Percentiles rank a stretch among this genome's conserved stretches.
Evolutionary conservation across 148 eudicot species (phyloP).

Genomic region (Rhododendron simsii): DNA sequence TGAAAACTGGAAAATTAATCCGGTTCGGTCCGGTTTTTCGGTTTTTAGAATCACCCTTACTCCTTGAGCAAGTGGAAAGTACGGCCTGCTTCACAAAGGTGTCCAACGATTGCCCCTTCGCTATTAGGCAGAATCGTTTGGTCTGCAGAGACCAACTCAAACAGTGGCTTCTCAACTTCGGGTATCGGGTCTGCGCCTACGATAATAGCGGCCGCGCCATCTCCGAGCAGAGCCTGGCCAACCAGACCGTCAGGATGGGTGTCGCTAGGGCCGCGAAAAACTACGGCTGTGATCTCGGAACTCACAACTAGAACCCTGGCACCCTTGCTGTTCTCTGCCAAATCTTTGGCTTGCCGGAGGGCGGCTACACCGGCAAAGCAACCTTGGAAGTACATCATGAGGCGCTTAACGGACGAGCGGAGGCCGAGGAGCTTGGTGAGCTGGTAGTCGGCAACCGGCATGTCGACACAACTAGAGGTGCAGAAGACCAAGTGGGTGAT

Average conservation of each 20-base stretch:
- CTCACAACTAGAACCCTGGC: constrained; percentile 33
- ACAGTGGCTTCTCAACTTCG: constrained; percentile 12
- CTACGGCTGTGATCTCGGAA: constrained; percentile 32
- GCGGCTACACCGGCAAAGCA: constrained; percentile 40
- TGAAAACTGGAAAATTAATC: too few species aligned
- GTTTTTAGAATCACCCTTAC: too few species aligned
- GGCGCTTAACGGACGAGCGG: constrained; percentile 30
- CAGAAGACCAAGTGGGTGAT: constrained; percentile 25
- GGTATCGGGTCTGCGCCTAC: constrained; percentile 27
- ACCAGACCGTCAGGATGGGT: constrained; percentile 27
- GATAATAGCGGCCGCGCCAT: constrained; percentile 28
- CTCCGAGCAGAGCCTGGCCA: constrained; percentile 33
- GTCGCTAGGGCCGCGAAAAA: constrained; percentile 33
- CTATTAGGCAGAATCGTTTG: constrained; percentile 34
- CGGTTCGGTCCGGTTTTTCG: too few species aligned
- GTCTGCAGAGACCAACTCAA: constrained; percentile 22
- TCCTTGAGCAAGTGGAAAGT: too few species aligned
- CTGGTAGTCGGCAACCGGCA: constrained; percentile 43
- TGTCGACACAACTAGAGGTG: constrained; percentile 26
- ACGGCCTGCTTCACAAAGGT: too few species aligned
- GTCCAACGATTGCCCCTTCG: constrained; percentile 19
- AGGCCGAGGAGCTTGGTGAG: constrained; percentile 40
- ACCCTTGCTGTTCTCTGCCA: constrained; percentile 37
- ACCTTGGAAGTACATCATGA: constrained; percentile 50
- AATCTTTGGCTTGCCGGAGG: constrained; percentile 34